Evolutionary conservation across 352 stramenopile genomes (phyloP).

Genomic region (Pythium oligandrum): DNA sequence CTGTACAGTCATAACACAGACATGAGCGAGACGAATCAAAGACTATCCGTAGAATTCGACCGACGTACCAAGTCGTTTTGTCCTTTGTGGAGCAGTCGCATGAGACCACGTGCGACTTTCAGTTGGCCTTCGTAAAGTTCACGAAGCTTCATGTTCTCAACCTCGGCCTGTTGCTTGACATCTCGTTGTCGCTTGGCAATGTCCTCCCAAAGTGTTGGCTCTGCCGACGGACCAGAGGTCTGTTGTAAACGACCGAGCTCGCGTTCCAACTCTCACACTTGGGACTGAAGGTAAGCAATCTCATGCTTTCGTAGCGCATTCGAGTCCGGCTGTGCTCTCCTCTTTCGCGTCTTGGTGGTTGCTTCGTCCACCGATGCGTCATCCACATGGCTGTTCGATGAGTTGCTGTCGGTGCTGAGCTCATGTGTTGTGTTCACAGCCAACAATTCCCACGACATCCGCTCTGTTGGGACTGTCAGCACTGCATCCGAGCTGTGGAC

Average conservation of each 20-base stretch:
- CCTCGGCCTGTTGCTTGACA: slow-evolving; percentile 20
- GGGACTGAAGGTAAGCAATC: slow-evolving; percentile 21
- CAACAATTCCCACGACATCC: too few relatives aligned
- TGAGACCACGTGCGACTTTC: slow-evolving; percentile 19
- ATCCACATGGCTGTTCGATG: too few relatives aligned
- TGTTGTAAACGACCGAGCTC: slow-evolving; percentile 9
- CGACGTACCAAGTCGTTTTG: slow-evolving; percentile 5
- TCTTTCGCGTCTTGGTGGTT: too few relatives aligned
- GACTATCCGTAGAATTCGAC: too few relatives aligned
- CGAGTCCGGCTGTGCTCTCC: too few relatives aligned
- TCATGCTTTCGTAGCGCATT: slow-evolving; percentile 6
- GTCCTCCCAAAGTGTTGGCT: slow-evolving; percentile 20
- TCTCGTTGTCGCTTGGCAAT: slow-evolving; percentile 22
- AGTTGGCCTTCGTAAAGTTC: slow-evolving; percentile 26
- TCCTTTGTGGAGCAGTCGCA: slow-evolving; percentile 21
- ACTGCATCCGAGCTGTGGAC: too few relatives aligned
- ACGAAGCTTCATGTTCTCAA: slow-evolving; percentile 26
- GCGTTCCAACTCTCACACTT: slow-evolving; percentile 24
- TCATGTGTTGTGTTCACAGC: too few relatives aligned
- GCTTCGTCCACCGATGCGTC: too few relatives aligned
- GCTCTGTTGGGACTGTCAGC: too few relatives aligned
- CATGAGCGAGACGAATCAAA: too few relatives aligned
- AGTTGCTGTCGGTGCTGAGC: too few relatives aligned
- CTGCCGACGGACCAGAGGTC: neutral
- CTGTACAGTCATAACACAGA: too few relatives aligned